Evolutionary conservation across 768 basidiomycete species (phyloP).

Genomic region (Saitozyma sp.): DNA sequence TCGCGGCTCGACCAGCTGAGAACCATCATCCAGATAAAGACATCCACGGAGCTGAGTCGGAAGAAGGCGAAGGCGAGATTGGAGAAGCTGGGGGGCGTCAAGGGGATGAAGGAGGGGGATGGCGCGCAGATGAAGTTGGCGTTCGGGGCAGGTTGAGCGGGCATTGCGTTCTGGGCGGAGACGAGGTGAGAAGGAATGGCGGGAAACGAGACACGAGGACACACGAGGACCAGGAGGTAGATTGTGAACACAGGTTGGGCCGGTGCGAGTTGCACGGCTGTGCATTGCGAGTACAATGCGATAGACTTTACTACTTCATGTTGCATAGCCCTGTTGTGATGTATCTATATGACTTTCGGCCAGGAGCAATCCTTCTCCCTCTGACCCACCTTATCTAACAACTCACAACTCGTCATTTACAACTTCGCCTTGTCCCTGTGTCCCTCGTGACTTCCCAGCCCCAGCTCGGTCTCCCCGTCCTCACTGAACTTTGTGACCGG

Average conservation of each 20-base stretch:
- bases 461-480: constrained; percentile 35
- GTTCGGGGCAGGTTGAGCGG: constrained; percentile 8
- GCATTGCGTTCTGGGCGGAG: no score
- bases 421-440: constrained; percentile 8
- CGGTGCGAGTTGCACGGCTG: no score
- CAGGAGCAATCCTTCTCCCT: no score
- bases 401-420: neutral
- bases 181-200: no score
- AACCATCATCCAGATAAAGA: constrained; percentile 11
- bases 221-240: no score
- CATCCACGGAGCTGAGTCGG: constrained; percentile 3
- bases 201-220: no score
- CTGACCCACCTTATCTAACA: no score
- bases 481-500: constrained; percentile 18
- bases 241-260: no score
- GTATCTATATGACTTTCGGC: no score
- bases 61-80: constrained; percentile 12
- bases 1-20: constrained; percentile 21
- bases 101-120: constrained; percentile 22
- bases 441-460: neutral
- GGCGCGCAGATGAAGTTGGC: constrained; percentile 25
- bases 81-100: constrained; percentile 2
- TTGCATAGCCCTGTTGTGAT: no score
- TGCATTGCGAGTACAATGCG: no score
- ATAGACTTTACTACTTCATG: no score